Evolutionary conservation across 2,329 filamentous ascomycete species (phyloP), one percentile per base, ranked within the genome.

Genomic region (Paraphoma sp.): DNA sequence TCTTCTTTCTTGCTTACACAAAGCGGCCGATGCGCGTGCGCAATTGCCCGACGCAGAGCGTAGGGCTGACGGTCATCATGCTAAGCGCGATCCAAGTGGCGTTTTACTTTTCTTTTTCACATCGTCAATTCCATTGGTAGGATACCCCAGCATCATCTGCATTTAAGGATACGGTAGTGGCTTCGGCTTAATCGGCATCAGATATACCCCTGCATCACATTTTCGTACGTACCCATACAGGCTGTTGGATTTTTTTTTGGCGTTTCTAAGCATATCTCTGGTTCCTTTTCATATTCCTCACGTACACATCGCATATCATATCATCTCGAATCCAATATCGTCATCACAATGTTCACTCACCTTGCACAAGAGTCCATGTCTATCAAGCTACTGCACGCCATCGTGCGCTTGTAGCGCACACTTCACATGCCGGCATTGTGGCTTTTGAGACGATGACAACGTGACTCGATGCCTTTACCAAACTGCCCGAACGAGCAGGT

Each of bases 111-210:
- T 43, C 6, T 23, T 54, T 40, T 49, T 31, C 14, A 16, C 5
- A 28, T 4, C 23, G 38, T 42, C 36, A 33, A 42, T 18, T 31
- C 41, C 36, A 54, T 53, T 54, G 50, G 33, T 47, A 53, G 51
- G 51, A 57, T 54, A 51, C 59, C 59, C 49, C 33, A 14, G 44
- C 41, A 33, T 45, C 30, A 31, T 56, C n/a, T 18, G 44, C 18
- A 46, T 46, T 30, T 28, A 30, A 14, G 44, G 16, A 46, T 46
- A 18, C 14, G 29, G 44, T 46, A 46, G 12, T n/a, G 12, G 44
- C 18, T 31, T 46, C 44, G 44, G 44, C 44, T 46, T 31, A 46
- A 9, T 30, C 23, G 10, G 28, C 43, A 45, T 28, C 12, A 14
- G 31, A 28, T 29, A 46, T 46, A 46, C 42, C 28, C 44, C 44